Conservation (phyloP, 2,329 filamentous ascomycete genomes). For the Sclerotinia nivalis region DNA sequence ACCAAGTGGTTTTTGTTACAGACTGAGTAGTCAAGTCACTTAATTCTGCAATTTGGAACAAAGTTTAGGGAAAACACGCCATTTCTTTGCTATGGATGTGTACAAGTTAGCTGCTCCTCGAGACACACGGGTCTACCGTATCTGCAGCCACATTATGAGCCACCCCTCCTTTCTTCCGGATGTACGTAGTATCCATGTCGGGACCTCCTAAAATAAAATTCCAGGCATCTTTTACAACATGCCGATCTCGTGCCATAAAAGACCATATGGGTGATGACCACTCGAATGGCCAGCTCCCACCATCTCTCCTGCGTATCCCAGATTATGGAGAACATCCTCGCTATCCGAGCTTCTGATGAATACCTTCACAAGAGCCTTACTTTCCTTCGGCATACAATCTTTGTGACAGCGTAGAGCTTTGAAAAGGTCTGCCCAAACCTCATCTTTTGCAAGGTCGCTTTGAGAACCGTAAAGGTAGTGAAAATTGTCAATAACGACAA, state of each 20-base stretch:
- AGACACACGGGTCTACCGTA: background rate
- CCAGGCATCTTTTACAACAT: too few species aligned
- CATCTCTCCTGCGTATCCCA: too few species aligned
- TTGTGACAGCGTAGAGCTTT: background rate
- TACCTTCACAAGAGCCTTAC: background rate
- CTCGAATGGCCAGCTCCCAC: too few species aligned
- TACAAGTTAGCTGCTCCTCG: background rate
- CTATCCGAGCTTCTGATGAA: background rate
- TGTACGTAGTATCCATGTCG: too few species aligned
- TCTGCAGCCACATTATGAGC: background rate
- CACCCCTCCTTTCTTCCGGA: background rate
- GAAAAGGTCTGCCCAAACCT: background rate
- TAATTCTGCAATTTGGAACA: background rate
- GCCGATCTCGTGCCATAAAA: too few species aligned
- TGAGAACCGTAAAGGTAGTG: background rate
- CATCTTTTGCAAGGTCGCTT: too few species aligned
- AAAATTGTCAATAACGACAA: background rate
- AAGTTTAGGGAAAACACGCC: background rate
- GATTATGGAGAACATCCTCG: too few species aligned
- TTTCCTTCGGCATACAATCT: too few species aligned
- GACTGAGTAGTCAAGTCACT: background rate
- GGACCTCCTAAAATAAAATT: too few species aligned
- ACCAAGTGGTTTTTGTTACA: background rate
- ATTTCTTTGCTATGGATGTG: background rate
- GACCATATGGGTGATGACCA: too few species aligned